A percentile compares a stretch with the other conserved stretches of the same genome.
phyloP scores from a whole-genome alignment of 306 rosid species.

The Senna tora region DNA sequence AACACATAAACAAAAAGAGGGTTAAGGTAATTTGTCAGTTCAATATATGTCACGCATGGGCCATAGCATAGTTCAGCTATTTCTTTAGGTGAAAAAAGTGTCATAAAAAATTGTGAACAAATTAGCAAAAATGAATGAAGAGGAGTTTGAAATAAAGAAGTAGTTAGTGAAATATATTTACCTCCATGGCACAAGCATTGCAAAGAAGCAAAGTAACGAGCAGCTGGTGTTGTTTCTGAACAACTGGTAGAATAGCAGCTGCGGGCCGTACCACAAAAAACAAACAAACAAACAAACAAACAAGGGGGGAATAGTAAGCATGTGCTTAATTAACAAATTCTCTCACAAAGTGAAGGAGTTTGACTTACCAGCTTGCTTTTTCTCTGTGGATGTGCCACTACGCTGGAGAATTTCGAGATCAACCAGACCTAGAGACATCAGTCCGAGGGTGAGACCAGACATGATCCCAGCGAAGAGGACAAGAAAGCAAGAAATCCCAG shows the following conservation, averaged over 20 bases:
- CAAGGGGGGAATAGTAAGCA: background rate
- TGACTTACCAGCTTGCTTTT: slow-evolving; percentile 74
- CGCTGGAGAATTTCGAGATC: slow-evolving; percentile 87
- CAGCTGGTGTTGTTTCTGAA: slow-evolving; percentile 86
- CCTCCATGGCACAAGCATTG: slow-evolving; percentile 98
- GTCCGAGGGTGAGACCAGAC: slow-evolving; percentile 90
- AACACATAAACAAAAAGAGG: background rate
- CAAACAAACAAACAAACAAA: background rate
- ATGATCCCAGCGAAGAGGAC: slow-evolving; percentile 89
- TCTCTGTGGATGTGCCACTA: slow-evolving; percentile 65
- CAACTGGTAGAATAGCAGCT: slow-evolving; percentile 80
- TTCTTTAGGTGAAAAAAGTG: background rate
- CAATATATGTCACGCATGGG: background rate
- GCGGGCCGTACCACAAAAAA: background rate
- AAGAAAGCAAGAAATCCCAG: slow-evolving; percentile 55
- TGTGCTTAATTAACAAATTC: background rate
- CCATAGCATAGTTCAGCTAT: slow-evolving; percentile 7
- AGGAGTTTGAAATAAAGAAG: background rate
- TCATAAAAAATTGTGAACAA: background rate
- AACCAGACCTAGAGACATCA: slow-evolving; percentile 77
- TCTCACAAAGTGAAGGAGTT: background rate
- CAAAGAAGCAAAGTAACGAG: slow-evolving; percentile 84
- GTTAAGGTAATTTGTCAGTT: background rate
- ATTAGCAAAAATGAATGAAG: background rate
- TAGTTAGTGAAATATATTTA: slow-evolving; percentile 21